These are phyloP conservation scores for Osmozyma mogii DNA, from an alignment of 805 yeast species.

Conservation along the genomic window DNA sequence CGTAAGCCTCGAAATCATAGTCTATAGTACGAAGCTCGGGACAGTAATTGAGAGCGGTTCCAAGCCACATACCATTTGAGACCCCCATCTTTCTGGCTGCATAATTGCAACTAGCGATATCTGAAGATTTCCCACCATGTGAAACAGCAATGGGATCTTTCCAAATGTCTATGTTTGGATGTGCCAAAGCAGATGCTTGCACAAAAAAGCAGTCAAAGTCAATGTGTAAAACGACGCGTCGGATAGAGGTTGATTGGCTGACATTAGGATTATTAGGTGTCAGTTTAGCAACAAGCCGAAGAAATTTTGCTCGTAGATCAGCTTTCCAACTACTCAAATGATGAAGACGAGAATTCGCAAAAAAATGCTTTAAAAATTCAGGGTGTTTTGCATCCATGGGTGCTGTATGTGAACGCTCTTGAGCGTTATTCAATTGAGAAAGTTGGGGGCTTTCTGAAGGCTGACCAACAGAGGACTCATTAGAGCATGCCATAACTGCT, in stretches of 20 bases:
- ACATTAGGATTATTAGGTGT: constrained; percentile 1
- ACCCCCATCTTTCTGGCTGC: constrained; percentile 75
- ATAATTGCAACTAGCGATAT: constrained; percentile 89
- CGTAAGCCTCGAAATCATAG: constrained; percentile 72
- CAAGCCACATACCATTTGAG: constrained; percentile 85
- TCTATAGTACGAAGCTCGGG: constrained; percentile 58
- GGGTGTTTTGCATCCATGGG: constrained; percentile 64
- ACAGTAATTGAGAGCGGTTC: constrained; percentile 55
- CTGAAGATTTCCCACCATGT: constrained; percentile 57
- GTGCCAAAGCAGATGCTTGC: constrained; percentile 60
- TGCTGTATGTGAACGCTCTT: constrained; percentile 3
- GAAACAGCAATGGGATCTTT: constrained; percentile 55
- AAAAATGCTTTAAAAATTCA: constrained; percentile 61
- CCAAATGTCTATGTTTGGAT: constrained; percentile 45
- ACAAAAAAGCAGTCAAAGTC: constrained; percentile 96
- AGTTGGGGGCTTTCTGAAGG: no score
- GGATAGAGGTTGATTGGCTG: constrained; percentile 3
- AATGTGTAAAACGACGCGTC: constrained; percentile 54
- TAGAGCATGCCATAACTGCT: no score
- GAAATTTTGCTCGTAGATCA: constrained; percentile 55
- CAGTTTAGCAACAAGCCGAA: constrained; percentile 32
- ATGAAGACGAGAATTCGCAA: constrained; percentile 77
- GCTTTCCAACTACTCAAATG: constrained; percentile 86
- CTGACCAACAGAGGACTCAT: no score
- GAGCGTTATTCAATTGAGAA: constrained; percentile 8